These are phyloP conservation scores for Cordyceps javanica DNA, from an alignment of 2,329 filamentous ascomycete species.

Conservation along the genomic window DNA sequence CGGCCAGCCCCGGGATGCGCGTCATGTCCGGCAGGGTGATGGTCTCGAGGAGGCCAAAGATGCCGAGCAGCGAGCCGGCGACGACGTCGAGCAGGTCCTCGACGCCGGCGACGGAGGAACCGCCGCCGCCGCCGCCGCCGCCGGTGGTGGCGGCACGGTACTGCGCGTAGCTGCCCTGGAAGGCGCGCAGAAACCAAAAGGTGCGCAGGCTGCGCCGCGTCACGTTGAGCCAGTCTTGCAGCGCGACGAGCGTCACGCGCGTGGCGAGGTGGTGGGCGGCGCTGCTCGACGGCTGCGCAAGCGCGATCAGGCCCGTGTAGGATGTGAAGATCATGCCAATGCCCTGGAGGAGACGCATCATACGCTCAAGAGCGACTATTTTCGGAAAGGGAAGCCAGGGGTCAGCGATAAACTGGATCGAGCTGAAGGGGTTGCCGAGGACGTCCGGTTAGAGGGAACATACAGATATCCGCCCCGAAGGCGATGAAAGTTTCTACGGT, in stretches of 20 bases:
- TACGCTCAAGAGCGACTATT: constrained; percentile 54
- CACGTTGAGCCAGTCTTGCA: constrained; percentile 40
- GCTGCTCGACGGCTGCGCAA: constrained; percentile 22
- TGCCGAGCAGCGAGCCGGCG: constrained; percentile 53
- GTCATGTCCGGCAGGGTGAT: constrained; percentile 52
- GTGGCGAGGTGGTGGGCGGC: constrained; percentile 22
- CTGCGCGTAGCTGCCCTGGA: constrained; percentile 42
- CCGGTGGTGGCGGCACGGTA: constrained; percentile 24
- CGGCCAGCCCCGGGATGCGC: constrained; percentile 36
- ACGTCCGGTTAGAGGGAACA: constrained; percentile 14
- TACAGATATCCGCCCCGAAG: constrained; percentile 44
- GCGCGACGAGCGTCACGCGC: constrained; percentile 25
- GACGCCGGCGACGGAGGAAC: no score
- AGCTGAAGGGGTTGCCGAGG: neutral
- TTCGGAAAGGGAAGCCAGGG: neutral
- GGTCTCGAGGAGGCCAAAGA: constrained; percentile 63
- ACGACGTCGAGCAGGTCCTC: constrained; percentile 47
- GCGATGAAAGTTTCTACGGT: constrained; percentile 31
- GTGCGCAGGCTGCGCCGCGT: constrained; percentile 59
- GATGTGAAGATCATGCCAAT: constrained; percentile 41
- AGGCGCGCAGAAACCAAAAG: constrained; percentile 60
- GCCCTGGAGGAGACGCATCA: constrained; percentile 52
- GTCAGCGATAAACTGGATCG: neutral
- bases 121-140: no score
- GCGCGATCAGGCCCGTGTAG: constrained; percentile 35